phyloP scores from a whole-genome alignment of 805 yeast species.

The Ogataea methanolica region DNA sequence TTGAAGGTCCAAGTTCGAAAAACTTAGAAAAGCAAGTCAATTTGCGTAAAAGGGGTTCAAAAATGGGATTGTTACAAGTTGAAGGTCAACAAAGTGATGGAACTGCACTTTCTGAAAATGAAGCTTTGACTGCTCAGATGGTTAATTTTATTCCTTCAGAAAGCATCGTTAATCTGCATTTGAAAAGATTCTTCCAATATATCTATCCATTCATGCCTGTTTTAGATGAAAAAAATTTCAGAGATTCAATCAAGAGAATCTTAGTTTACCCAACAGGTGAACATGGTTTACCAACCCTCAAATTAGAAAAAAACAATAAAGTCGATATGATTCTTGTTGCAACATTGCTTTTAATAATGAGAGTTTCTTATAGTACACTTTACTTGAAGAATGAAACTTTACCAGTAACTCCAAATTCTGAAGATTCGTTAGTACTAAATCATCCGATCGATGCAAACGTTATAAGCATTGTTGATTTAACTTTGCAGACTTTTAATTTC shows the following conservation, averaged over 20 bases:
- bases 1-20: background rate
- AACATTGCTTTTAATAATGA: conserved; percentile 22
- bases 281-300: no score
- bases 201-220: conserved; percentile 46
- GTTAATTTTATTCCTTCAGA: conserved; percentile 23
- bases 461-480: conserved; percentile 33
- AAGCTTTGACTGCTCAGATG: conserved; percentile 4
- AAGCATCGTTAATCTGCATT: conserved; percentile 32
- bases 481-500: conserved; percentile 36
- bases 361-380: conserved; percentile 25
- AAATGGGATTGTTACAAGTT: background rate
- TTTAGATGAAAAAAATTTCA: conserved; percentile 37
- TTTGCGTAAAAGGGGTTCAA: conserved; percentile 5
- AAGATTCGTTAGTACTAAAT: conserved; percentile 23
- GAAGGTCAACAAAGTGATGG: background rate
- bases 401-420: conserved; percentile 10
- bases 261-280: conserved; percentile 13
- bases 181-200: conserved; percentile 34
- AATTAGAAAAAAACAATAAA: conserved; percentile 11
- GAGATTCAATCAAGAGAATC: conserved; percentile 29
- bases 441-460: conserved; percentile 38
- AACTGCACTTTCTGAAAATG: background rate
- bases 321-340: conserved; percentile 22
- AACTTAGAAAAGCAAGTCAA: conserved; percentile 8
- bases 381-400: conserved; percentile 15